Evolutionary conservation across 2,329 filamentous ascomycete species (phyloP), one percentile per base, ranked within the genome.

Genomic region (Hirsutella thompsonii): DNA sequence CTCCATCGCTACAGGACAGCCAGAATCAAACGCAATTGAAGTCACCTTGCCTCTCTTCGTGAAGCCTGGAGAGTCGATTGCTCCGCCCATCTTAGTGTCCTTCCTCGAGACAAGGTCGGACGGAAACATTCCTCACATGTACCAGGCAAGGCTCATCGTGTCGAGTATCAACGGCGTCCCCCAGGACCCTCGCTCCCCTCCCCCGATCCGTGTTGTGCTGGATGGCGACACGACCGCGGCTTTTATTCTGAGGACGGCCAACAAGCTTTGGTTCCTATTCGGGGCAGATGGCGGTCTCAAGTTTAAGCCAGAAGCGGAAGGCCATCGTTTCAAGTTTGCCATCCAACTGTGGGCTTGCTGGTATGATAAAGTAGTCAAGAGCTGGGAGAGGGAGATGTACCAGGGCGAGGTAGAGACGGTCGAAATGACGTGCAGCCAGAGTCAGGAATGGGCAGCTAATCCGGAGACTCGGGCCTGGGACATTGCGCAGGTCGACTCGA

Each of bases 241-340:
- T 20, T 23, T 41, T n/a, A 26, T 20, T 10, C 13, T 26, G 6
- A 37, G 29, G 35, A 33, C 30, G 14, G 19, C 8, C 2, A 20
- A 33, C 28, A 41, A 41, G 40, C 28, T 41, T 2, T 41, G 40
- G 40, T 41, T 41, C 13, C 26, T 37, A 20, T 38, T 41, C 21
- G 37, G 20, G 8, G 16, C 9, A 13, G 19, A 36, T 20, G 18
- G 19, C 13, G 36, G 37, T 10, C 28, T 41, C 40, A 33, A 8
- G 26, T 41, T 41, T 35, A 37, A 28, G 29, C 40, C 40, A 9
- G 40, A 30, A 11, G 14, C 35, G 26, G 35, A 18, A 9, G 35
- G 35, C n/a, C 35, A 41, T 11, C 11, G 11, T 5, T 40, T 26
- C 33, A 36, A 11, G 23, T 40, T 40, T 30, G 38, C 32, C 32